phyloP scores from a whole-genome alignment of 1,139 yeast species.

The Kurtzmaniella quercitrusa region DNA sequence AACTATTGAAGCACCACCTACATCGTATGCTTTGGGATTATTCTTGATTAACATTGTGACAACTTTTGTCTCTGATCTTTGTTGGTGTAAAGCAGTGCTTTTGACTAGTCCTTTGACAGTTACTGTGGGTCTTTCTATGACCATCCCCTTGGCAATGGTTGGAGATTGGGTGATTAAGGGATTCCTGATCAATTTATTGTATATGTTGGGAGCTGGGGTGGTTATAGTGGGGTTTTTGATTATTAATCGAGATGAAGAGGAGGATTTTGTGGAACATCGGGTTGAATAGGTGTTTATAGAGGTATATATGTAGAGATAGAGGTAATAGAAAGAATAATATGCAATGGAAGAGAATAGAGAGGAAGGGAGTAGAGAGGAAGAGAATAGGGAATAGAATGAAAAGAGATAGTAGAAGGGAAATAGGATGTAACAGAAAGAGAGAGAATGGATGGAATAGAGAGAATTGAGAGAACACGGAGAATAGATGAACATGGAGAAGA shows the following conservation, averaged over 20 bases:
- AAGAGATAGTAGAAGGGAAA: too few relatives aligned
- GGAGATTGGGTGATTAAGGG: conserved; percentile 80
- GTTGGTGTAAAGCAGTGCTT: conserved; percentile 95
- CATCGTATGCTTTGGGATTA: conserved; percentile 47
- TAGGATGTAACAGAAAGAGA: too few relatives aligned
- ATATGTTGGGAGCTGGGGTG: conserved; percentile 72
- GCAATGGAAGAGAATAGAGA: too few relatives aligned
- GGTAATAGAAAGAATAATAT: too few relatives aligned
- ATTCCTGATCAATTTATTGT: conserved; percentile 54
- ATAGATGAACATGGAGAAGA: too few relatives aligned
- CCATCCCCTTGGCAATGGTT: conserved; percentile 91
- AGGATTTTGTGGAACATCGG: conserved; percentile 33
- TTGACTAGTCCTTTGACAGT: conserved; percentile 92
- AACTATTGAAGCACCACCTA: conserved; percentile 63
- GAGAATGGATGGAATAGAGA: too few relatives aligned
- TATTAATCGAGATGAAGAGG: conserved; percentile 73
- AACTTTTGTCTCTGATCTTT: conserved; percentile 82
- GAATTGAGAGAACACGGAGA: too few relatives aligned
- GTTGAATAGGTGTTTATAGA: background rate
- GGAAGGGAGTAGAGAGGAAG: too few relatives aligned
- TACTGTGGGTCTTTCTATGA: conserved; percentile 88
- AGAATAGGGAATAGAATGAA: too few relatives aligned
- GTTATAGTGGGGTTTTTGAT: conserved; percentile 82
- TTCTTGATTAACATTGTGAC: conserved; percentile 64
- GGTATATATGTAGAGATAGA: background rate